phyloP scores from a whole-genome alignment of 2,329 filamentous ascomycete genomes.

The Dactylonectria estremocensis region DNA sequence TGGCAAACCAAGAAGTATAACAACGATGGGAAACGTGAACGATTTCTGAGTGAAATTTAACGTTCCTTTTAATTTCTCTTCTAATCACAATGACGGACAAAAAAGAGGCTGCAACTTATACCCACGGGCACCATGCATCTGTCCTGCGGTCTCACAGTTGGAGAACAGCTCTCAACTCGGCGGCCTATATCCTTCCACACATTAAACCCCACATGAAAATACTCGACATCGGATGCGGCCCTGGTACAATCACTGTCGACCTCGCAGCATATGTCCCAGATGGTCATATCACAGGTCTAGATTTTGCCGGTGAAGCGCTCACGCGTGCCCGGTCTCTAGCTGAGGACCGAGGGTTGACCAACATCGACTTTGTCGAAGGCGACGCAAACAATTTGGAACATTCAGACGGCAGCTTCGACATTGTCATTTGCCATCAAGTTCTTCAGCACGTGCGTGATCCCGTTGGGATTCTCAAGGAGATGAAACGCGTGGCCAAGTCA shows the following conservation, averaged over 20 bases:
- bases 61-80: no score
- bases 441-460: constrained; percentile 14
- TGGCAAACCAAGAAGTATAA: no score
- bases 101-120: constrained; percentile 15
- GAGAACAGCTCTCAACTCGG: constrained; percentile 16
- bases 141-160: constrained; percentile 13
- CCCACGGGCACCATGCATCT: constrained; percentile 10
- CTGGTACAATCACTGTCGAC: constrained; percentile 18
- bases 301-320: neutral
- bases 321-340: neutral
- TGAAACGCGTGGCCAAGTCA: constrained; percentile 10
- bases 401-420: constrained; percentile 1
- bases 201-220: constrained; percentile 15
- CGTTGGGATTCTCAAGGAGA: constrained; percentile 7
- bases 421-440: constrained; percentile 11
- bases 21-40: no score
- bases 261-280: constrained; percentile 5
- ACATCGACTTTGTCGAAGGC: constrained; percentile 11
- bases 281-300: constrained; percentile 9
- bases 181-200: constrained; percentile 1
- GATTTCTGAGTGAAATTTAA: no score
- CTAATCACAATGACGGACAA: neutral
- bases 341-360: neutral
- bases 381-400: constrained; percentile 2
- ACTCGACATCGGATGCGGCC: constrained; percentile 15